Conservation (phyloP, 1,284 basidiomycete species). For the Rhodotorula sp. region DNA sequence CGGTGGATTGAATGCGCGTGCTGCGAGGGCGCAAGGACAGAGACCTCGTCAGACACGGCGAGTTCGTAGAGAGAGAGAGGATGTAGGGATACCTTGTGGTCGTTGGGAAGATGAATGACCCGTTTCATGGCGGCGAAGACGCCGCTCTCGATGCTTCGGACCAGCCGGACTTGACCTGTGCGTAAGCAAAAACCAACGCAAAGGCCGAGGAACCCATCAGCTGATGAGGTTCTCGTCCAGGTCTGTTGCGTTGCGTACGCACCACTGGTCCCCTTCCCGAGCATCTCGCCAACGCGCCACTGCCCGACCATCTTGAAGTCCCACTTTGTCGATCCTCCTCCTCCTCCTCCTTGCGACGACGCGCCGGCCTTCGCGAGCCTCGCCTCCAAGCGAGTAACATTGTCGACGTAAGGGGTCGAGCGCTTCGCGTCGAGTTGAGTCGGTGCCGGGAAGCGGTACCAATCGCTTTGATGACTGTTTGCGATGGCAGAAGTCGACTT, state of each 20-base stretch:
- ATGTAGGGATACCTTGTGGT: conserved; percentile 45
- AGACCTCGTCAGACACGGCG: not conserved
- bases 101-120: conserved; percentile 46
- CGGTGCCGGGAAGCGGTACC: conserved; percentile 7
- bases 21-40: not conserved
- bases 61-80: conserved; percentile 28
- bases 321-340: not conserved
- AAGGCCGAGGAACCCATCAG: no score
- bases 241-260: not conserved
- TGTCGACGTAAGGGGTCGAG: not conserved
- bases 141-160: conserved; percentile 44
- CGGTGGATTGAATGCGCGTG: conserved; percentile 40
- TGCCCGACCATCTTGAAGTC: conserved; percentile 24
- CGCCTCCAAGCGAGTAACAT: not conserved
- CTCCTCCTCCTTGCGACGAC: no score
- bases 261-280: conserved; percentile 31
- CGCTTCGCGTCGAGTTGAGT: not conserved
- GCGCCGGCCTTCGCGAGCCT: no score
- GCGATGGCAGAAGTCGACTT: no score
- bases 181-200: no score
- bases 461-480: not conserved
- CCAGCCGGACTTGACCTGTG: conserved; percentile 46
- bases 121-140: conserved; percentile 49
- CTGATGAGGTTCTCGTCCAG: no score
- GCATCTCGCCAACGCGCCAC: conserved; percentile 31